Evolutionary conservation across 345 rosid genomes (phyloP).

Genomic region (Nephelium lappaceum): DNA sequence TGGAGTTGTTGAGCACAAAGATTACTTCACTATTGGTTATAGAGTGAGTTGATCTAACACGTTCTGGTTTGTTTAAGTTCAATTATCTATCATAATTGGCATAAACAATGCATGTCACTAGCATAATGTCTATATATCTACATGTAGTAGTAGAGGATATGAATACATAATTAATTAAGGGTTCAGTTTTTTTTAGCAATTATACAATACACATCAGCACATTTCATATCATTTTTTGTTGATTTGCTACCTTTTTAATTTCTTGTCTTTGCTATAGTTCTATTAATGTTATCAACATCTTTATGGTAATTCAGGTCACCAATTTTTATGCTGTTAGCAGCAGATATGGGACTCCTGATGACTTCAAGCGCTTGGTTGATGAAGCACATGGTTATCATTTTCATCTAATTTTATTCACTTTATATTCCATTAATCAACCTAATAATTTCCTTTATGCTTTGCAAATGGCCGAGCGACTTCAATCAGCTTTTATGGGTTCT

Average conservation of each 20-base stretch:
- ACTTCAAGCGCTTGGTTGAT: slow-evolving; percentile 89
- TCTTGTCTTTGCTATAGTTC: neutral
- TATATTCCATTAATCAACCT: slow-evolving; percentile 9
- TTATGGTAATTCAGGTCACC: slow-evolving; percentile 67
- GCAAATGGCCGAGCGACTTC: slow-evolving; percentile 1
- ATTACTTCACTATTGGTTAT: slow-evolving; percentile 89
- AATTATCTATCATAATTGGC: neutral
- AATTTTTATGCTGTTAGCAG: slow-evolving; percentile 89
- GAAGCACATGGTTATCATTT: slow-evolving; percentile 85
- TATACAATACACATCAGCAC: neutral
- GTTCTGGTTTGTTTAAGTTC: slow-evolving; percentile 4
- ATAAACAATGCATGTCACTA: neutral
- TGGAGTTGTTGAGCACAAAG: slow-evolving; percentile 95
- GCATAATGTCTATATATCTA: neutral
- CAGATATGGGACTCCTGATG: slow-evolving; percentile 95
- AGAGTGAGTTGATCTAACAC: slow-evolving; percentile 54
- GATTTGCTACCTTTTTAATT: neutral
- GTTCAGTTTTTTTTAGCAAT: neutral
- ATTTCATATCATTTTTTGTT: slow-evolving; percentile 5
- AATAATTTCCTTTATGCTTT: slow-evolving; percentile 15
- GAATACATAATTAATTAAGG: neutral
- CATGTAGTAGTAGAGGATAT: neutral
- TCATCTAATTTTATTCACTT: slow-evolving; percentile 1
- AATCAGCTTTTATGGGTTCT: neutral
- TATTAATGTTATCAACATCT: slow-evolving; percentile 19